phyloP scores from a whole-genome alignment of 192 early-diverging fungal species.

The Podila epigama region DNA sequence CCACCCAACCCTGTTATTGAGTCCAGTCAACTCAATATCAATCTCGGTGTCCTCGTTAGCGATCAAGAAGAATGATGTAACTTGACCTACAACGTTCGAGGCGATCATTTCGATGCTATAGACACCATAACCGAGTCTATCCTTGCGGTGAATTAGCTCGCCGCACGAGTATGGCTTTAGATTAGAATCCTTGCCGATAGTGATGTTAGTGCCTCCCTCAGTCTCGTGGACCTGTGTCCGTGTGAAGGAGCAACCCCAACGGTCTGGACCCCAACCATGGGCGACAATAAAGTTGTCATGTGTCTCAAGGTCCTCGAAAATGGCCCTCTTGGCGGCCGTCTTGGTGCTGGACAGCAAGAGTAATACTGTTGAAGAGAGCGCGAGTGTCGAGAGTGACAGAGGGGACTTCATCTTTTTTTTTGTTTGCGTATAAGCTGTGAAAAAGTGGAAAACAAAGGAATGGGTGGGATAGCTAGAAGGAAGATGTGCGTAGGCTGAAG shows the following conservation, averaged over 20 bases:
- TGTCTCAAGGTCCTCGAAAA: constrained; percentile 16
- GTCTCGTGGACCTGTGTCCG: constrained; percentile 29
- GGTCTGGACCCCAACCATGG: constrained; percentile 30
- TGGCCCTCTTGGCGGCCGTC: background rate
- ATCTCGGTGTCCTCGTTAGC: constrained; percentile 35
- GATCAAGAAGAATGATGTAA: constrained; percentile 40
- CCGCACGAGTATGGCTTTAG: constrained; percentile 36
- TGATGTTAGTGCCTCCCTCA: constrained; percentile 7
- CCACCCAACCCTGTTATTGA: constrained; percentile 27
- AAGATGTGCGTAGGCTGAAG: no score
- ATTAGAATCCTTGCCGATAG: constrained; percentile 28
- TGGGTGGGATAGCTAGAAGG: background rate
- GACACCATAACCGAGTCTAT: constrained; percentile 20
- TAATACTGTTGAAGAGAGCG: background rate
- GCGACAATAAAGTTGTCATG: constrained; percentile 41
- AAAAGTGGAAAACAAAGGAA: no score
- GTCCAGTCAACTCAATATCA: constrained; percentile 35
- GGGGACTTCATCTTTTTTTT: background rate
- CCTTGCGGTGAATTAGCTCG: constrained; percentile 11
- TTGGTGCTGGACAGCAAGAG: background rate
- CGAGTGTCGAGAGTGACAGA: background rate
- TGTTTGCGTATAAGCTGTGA: background rate
- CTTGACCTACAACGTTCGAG: constrained; percentile 28
- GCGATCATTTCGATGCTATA: constrained; percentile 44
- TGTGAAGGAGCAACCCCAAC: constrained; percentile 44